Evolutionary conservation across 1,139 yeast genomes (phyloP), one percentile per base, ranked within the genome.

Genomic region (Magnusiomyces sp.): DNA sequence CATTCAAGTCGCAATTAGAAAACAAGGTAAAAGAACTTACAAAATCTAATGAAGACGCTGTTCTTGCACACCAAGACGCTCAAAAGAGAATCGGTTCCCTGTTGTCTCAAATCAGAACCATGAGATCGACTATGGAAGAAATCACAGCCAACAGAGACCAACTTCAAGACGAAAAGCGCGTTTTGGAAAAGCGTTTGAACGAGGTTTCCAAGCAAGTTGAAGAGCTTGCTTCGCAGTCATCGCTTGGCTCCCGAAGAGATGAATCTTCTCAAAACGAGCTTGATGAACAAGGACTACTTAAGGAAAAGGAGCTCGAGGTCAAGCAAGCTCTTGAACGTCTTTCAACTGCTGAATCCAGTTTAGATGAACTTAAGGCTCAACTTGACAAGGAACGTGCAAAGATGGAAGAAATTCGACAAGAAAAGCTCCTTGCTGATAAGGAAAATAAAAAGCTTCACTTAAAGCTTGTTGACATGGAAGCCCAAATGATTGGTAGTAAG

Each of bases 11-110:
- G 6, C 74, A 76, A 16, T 69, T 78, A 39, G 81, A 80, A 48
- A 68, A 71, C 34, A 81, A 80, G 52, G 71, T 77, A 46, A 73
- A 71, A 27, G 77, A 76, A 33, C 63, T 79, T 46, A 60, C 73
- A 7, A 73, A 71, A 42, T 80, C 78, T 53, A 77, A 77, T 51
- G 77, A 76, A 16, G 60, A 62, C 39, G 69, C 72, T 5, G 62
- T 63, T 34, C 58, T 63, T 32, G 71, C 72, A 27, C 67, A 67
- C 48, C 60, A 63, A 40, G 68, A 65, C 46, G 66, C 70, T 32
- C 73, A 71, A 52, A 60, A 61, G 38, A 62, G 69, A 33, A 59
- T 68, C 20, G 58, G 65, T 2, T 59, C 67, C 2, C 53, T 66
- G 46, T 53, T 66, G 17, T 62, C 70, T 2, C 70, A 68, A 51